phyloP scores from a whole-genome alignment of 2,329 filamentous ascomycete species.

The Sarocladiaceae sp. region DNA sequence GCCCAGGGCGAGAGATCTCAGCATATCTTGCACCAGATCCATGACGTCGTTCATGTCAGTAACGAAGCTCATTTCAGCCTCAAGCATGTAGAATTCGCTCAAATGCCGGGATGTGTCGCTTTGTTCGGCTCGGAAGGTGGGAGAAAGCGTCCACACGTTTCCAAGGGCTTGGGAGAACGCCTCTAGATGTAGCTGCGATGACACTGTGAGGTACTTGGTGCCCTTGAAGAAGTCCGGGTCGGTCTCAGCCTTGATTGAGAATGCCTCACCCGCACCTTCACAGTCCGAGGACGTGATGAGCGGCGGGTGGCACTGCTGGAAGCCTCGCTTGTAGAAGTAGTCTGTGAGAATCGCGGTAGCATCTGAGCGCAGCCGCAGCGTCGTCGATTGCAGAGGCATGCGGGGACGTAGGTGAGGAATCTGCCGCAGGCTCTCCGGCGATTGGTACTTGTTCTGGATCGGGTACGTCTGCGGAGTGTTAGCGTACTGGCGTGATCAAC shows the following conservation, averaged over 20 bases:
- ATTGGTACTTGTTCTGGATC: slow-evolving; percentile 95
- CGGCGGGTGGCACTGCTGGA: slow-evolving; percentile 84
- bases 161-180: slow-evolving; percentile 83
- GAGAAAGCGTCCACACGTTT: slow-evolving; percentile 90
- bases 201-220: slow-evolving; percentile 94
- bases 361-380: slow-evolving; percentile 80
- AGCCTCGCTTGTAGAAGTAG: slow-evolving; percentile 69
- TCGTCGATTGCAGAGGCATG: slow-evolving; percentile 72
- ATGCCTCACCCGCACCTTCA: slow-evolving; percentile 93
- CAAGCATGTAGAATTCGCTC: slow-evolving; percentile 98
- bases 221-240: slow-evolving; percentile 65
- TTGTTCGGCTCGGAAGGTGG: slow-evolving; percentile 88
- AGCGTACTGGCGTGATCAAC: neutral
- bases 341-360: slow-evolving; percentile 67
- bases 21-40: slow-evolving; percentile 73
- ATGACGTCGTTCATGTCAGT: slow-evolving; percentile 68
- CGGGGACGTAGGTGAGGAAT: slow-evolving; percentile 84
- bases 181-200: slow-evolving; percentile 90
- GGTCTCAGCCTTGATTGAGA: slow-evolving; percentile 61
- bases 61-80: slow-evolving; percentile 82
- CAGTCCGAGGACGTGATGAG: slow-evolving; percentile 96
- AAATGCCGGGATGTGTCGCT: slow-evolving; percentile 92
- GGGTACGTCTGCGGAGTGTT: slow-evolving; percentile 67
- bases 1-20: slow-evolving; percentile 48
- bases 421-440: slow-evolving; percentile 79